Conservation (phyloP, 768 basidiomycete genomes). For the Trametes sanguinea region DNA sequence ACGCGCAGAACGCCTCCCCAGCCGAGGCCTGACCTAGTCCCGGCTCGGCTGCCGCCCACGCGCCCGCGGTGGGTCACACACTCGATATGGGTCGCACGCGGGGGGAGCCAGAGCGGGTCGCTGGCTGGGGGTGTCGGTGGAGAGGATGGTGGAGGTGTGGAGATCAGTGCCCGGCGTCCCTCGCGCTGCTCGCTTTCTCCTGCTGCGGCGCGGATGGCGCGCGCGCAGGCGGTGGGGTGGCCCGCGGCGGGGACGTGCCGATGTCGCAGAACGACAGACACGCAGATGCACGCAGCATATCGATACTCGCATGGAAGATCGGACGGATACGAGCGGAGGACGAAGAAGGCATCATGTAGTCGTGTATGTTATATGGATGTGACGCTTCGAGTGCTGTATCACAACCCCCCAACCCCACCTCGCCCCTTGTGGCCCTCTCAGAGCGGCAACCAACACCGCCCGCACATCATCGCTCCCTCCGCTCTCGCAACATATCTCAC, state of each 20-base stretch:
- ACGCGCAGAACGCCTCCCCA: constrained; percentile 35
- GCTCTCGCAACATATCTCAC: too few species aligned
- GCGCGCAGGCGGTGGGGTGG: background rate
- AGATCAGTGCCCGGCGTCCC: background rate
- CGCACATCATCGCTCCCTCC: too few species aligned
- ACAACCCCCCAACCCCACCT: background rate
- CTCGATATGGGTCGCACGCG: background rate
- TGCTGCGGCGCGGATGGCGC: background rate
- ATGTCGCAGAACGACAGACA: background rate
- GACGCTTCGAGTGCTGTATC: constrained; percentile 10
- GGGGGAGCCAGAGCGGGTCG: constrained; percentile 1
- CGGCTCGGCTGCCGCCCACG: background rate
- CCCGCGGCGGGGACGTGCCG: background rate
- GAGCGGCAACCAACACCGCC: too few species aligned
- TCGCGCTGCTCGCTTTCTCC: background rate
- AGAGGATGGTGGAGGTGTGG: background rate
- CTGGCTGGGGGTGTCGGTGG: background rate
- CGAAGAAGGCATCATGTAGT: constrained; percentile 7
- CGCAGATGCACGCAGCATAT: background rate
- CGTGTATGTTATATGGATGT: constrained; percentile 14
- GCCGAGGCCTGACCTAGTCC: constrained; percentile 15
- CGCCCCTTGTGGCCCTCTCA: background rate
- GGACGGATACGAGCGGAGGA: constrained; percentile 10
- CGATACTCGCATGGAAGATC: background rate
- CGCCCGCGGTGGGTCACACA: background rate